These are phyloP conservation scores for Haematococcus lacustris DNA, from an alignment of 139 green algal genomes.

Conservation along the genomic window DNA sequence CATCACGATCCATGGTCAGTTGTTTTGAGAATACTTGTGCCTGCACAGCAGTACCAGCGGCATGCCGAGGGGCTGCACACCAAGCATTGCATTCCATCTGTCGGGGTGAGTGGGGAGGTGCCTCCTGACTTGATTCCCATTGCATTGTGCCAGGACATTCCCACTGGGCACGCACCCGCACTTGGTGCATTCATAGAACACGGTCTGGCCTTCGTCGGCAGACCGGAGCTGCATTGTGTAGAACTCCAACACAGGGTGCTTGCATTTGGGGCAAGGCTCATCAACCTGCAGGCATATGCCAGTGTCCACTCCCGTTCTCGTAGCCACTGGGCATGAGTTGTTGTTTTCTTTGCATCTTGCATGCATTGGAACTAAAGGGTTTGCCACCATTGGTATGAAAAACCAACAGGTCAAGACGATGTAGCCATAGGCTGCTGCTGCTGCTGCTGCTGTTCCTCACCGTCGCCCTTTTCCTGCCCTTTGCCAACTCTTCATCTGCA, in stretches of 20 bases:
- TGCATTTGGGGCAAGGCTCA: constrained; percentile 76
- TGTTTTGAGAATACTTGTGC: constrained; percentile 51
- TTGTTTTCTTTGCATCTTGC: not conserved
- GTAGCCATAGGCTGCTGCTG: not conserved
- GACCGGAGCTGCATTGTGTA: constrained; percentile 91
- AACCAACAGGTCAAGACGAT: not conserved
- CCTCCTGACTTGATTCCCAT: not conserved
- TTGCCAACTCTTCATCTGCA: constrained; percentile 40
- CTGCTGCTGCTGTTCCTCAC: constrained; percentile 14
- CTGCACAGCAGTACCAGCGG: constrained; percentile 8
- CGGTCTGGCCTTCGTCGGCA: constrained; percentile 84
- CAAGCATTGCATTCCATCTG: too few relatives aligned
- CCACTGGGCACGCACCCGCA: constrained; percentile 39
- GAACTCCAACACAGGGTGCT: constrained; percentile 67
- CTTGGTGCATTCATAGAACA: constrained; percentile 85
- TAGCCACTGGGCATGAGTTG: not conserved
- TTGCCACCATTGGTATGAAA: not conserved
- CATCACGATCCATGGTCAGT: constrained; percentile 6
- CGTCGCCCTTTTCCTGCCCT: constrained; percentile 36
- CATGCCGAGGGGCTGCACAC: not conserved
- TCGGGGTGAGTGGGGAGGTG: too few relatives aligned
- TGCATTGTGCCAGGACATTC: not conserved
- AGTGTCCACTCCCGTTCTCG: not conserved
- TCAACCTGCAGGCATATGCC: constrained; percentile 22
- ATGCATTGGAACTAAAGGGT: too few relatives aligned